Evolutionary conservation across 2,329 filamentous ascomycete genomes (phyloP), one percentile per base, ranked within the genome.

Genomic region (Diaporthe sp.): DNA sequence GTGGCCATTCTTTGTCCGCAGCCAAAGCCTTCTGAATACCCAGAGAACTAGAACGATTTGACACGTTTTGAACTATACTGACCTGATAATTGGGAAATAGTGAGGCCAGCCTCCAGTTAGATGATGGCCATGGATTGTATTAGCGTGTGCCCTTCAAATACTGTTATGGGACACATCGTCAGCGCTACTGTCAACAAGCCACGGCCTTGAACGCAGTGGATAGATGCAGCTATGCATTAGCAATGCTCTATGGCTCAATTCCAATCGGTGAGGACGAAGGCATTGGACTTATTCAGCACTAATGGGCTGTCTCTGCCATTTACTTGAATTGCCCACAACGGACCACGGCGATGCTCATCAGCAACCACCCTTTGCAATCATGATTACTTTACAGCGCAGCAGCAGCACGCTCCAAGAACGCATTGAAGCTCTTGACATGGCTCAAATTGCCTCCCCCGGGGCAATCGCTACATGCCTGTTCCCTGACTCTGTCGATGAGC

Each of bases 381-480:
- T 19, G 49, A 46, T 77, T 75, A 28, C 79, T 78, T 81, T 92
- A 91, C 58, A 93, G 83, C 44, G 88, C 89, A 42, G 85, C 82
- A 3, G 91, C 91, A 8, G 90, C 87, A 31, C 92, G 87, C 81
- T 93, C 92, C 67, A 93, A 83, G 77, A 93, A 91, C 44, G 87
- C 87, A 78, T 93, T 93, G 79, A 93, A 93, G 65, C 90, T 88
- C 76, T 84, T 88, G 73, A 93, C 87, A 80, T 91, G 88, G 75
- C 85, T 86, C 77, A 93, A 83, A 6, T 88, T 83, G 3, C 82
- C 82, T 31, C 90, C 90, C 1, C 85, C 84, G 12, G 85, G 84
- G 71, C 87, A 86, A 28, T 83, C 82, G 53, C 84, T 87, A 79
- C 88, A 90, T 2, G 88, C 88, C 79, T 91, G 87, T 51, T 88